Base-by-base conservation (phyloP, 2,329 filamentous ascomycete genomes). In the Lasiodiplodia theobromae region DNA sequence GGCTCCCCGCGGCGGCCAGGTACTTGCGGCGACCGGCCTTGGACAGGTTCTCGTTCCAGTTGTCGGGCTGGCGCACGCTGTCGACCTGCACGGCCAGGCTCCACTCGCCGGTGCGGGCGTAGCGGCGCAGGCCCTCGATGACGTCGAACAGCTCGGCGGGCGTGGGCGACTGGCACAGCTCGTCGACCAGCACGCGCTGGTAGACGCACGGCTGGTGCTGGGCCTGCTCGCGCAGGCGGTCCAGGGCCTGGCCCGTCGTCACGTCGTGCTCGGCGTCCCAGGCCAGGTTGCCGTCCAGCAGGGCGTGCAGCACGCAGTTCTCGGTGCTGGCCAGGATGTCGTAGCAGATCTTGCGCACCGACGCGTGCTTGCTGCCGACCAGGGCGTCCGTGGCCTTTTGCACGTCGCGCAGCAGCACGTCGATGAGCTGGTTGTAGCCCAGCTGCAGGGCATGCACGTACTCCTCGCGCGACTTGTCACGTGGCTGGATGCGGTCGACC, bases 391-490 rank as follows among this genome's bases (percentile, higher is more conserved):
- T 57, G 3, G 51, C 67, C 25, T 37, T 31, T 11, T 37, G 47
- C 28, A 68, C 57, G 67, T 68, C 67, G 60, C 67, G 67, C 49
- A 68, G 58, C 34, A 68, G 52, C 51, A 65, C 38, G 25, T 68
- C 67, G 52, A 68, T 68, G 25, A 68, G 67, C 67, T 65, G 58
- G 58, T 68, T 64, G 67, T 68, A 68, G 67, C 67, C 67, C 67
- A 57, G 67, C 67, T 58, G 56, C 49, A 69, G 40, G 4, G 58
- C 58, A n/a, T 64, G 56, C 40, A 68, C 67, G 44, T 68, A 65
- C 67, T 68, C 67, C 52, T 68, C 67, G n/a, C 67, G 67, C 38
- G 67, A 64, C 57, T 60, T 62, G 67, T 68, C 67, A 64, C 67
- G 67, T 56, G 67, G 67, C 52, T 65, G 67, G 40, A 68, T 68